These are phyloP conservation scores for Penicillium sp. DNA, from an alignment of 2,329 filamentous ascomycete species.

Conservation along the genomic window DNA sequence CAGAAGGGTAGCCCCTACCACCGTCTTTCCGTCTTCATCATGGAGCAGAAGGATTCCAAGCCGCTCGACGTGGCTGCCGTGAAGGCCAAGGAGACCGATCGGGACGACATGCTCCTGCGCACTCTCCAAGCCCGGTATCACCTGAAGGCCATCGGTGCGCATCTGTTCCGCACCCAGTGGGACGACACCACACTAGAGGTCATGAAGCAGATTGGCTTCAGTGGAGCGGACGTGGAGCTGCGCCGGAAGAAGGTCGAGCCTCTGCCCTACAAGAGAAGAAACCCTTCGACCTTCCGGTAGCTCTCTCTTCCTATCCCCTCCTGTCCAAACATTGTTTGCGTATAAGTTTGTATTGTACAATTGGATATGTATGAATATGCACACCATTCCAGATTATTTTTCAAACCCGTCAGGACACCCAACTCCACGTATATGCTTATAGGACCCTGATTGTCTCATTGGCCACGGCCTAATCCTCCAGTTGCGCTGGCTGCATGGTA, in stretches of 20 bases:
- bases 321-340: conserved; percentile 24
- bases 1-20: conserved; percentile 92
- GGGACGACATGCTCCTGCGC: conserved; percentile 72
- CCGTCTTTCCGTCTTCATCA: conserved; percentile 75
- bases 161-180: conserved; percentile 84
- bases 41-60: conserved; percentile 69
- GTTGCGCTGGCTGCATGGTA: conserved; percentile 34
- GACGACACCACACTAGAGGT: conserved; percentile 83
- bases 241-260: conserved; percentile 73
- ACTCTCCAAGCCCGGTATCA: conserved; percentile 68
- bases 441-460: conserved; percentile 1
- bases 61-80: conserved; percentile 59
- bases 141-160: conserved; percentile 73
- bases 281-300: conserved; percentile 47
- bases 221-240: conserved; percentile 78
- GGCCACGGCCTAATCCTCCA: conserved; percentile 13
- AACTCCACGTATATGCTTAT: conserved; percentile 30
- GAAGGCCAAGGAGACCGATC: conserved; percentile 49
- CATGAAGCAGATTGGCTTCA: conserved; percentile 74
- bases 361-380: conserved; percentile 44
- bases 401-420: conserved; percentile 19
- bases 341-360: conserved; percentile 43
- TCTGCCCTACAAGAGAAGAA: conserved; percentile 62
- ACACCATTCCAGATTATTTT: conserved; percentile 25
- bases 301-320: conserved; percentile 15